Evolutionary conservation across 108 stramenopile genomes (phyloP).

Genomic region (Parietichytrium sp.): DNA sequence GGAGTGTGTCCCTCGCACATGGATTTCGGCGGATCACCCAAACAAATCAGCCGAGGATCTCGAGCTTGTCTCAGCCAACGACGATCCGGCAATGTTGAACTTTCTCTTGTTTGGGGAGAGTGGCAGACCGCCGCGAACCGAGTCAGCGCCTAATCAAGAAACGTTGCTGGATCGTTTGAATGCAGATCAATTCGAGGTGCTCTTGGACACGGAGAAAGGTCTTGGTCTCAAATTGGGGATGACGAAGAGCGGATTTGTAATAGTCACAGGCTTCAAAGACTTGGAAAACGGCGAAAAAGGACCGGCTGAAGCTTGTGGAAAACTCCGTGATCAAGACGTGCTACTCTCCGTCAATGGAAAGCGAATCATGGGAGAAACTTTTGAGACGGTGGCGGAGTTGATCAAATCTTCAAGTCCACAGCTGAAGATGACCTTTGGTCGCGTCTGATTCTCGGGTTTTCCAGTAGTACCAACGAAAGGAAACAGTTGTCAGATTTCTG

Average conservation of each 20-base stretch:
- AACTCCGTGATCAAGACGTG: not conserved
- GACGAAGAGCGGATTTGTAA: not conserved
- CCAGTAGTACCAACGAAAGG: not conserved
- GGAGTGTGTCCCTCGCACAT: not conserved
- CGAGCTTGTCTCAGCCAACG: no score
- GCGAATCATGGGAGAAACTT: not conserved
- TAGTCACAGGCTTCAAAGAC: slow-evolving; percentile 14
- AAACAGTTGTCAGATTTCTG: not conserved
- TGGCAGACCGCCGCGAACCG: no score
- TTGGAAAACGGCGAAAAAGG: not conserved
- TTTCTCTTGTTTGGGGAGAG: no score
- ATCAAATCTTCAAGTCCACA: not conserved
- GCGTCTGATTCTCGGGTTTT: not conserved
- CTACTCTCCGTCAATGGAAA: not conserved
- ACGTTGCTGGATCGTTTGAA: no score
- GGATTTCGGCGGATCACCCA: no score
- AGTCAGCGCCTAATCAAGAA: no score
- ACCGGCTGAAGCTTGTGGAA: not conserved
- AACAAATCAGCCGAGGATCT: no score
- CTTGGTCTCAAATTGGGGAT: not conserved
- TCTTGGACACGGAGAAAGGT: not conserved
- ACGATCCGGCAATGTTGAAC: no score
- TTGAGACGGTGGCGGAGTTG: not conserved
- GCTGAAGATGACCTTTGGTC: not conserved
- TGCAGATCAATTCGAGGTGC: not conserved